Conservation (phyloP, 2,329 filamentous ascomycete genomes). For the Diaporthe helianthi region DNA sequence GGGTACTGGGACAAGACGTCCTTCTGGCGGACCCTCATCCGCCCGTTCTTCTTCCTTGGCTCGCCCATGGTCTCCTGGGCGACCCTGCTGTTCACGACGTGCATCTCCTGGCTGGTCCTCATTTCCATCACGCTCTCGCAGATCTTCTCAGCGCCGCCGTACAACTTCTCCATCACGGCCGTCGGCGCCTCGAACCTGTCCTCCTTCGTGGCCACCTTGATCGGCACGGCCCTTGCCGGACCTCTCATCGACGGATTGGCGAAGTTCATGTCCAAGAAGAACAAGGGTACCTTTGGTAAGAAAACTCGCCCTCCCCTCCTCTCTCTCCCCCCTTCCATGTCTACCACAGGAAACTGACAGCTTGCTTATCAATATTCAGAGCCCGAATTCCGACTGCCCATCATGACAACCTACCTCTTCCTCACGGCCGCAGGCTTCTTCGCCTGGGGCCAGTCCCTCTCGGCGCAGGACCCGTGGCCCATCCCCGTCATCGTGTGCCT, state of each 20-base stretch:
- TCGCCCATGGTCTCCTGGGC: conserved; percentile 49
- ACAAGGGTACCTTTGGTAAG: conserved; percentile 45
- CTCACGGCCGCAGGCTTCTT: conserved; percentile 49
- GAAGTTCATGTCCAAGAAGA: conserved; percentile 44
- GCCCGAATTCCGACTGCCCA: conserved; percentile 48
- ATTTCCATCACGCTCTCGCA: conserved; percentile 44
- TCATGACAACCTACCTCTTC: conserved; percentile 45
- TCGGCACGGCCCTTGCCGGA: conserved; percentile 44
- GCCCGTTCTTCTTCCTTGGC: conserved; percentile 45
- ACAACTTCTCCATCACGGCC: conserved; percentile 45
- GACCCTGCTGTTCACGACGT: conserved; percentile 47
- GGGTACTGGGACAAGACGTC: conserved; percentile 48
- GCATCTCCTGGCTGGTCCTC: conserved; percentile 44
- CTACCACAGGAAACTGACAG: no score
- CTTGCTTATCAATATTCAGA: conserved; percentile 38
- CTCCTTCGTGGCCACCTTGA: conserved; percentile 44
- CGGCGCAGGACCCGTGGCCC: conserved; percentile 39
- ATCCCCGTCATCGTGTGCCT: conserved; percentile 46
- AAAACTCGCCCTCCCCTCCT: neutral
- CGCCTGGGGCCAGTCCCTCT: conserved; percentile 41
- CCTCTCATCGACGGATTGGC: conserved; percentile 46
- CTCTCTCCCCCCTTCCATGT: neutral
- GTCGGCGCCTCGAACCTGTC: conserved; percentile 45
- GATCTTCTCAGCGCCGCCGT: conserved; percentile 47
- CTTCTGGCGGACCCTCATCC: conserved; percentile 46